Evolutionary conservation across 805 yeast genomes (phyloP), one percentile per base, ranked within the genome.

Genomic region (Candida ascalaphidarum): DNA sequence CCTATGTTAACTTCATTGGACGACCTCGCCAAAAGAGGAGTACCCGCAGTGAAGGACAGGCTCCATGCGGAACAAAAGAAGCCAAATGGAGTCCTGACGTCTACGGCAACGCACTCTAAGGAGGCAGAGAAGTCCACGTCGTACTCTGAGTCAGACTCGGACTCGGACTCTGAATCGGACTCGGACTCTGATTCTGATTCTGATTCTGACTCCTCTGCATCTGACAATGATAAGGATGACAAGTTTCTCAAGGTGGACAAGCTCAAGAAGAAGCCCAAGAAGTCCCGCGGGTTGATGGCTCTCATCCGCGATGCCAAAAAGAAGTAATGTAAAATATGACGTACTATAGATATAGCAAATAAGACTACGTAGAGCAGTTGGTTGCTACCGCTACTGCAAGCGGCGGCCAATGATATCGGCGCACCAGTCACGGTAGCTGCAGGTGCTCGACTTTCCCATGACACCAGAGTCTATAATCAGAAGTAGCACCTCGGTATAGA

Each of bases 361-460:
- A 7, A 17, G 6, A 7, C 8, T 17, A 17, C 18, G 6, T 6
- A 17, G 6, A 8, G 8, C 18, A 7, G 8, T 17, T 17, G 18
- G 6, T 7, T 17, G 18, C 18, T 6, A 17, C 18, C 18, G 18
- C n/a, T n/a, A n/a, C n/a, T n/a, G n/a, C 6, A 17, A 7, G 18
- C 8, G 8, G 8, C 18, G 18, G 6, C 66, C 65, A 29, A 59
- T 46, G 5, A 59, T 49, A 28, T 48, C 55, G 6, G 42, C 46
- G 14, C 61, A 44, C 60, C 59, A 57, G 15, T 39, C 45, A 6
- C 46, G 44, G 27, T 53, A 55, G 19, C 47, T 46, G 29, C 44
- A 46, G 11, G 27, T 31, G 8, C 14, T 14, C 9, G 17, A 17
- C 24, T 23, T 26, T 8, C 28, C 14, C 9, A 38, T 37, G 2